Conservation (phyloP, 192 early-diverging fungal genomes). For the Backusella tuberculispora region DNA sequence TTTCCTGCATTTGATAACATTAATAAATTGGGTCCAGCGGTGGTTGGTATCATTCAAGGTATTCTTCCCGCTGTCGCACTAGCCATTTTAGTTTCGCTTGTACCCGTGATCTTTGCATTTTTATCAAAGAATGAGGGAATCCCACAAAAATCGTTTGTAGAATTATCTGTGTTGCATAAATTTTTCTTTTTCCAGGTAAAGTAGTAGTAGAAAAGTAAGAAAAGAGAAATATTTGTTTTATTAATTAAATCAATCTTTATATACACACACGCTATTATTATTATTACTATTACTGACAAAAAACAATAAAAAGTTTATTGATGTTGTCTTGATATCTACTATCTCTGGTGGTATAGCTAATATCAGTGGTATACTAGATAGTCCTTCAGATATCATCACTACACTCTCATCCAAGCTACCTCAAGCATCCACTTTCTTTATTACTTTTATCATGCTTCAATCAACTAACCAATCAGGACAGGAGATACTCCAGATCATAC, state of each 20-base stretch:
- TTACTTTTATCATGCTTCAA: conserved; percentile 82
- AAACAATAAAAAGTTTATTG: conserved; percentile 58
- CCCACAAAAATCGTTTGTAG: conserved; percentile 58
- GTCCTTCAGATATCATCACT: conserved; percentile 48
- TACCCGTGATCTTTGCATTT: conserved; percentile 68
- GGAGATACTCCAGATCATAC: conserved; percentile 70
- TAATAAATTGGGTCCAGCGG: conserved; percentile 38
- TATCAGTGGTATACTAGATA: conserved; percentile 48
- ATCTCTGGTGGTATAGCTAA: conserved; percentile 59
- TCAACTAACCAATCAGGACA: conserved; percentile 64
- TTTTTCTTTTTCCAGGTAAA: conserved; percentile 70
- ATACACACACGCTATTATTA: background rate
- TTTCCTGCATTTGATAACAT: conserved; percentile 54
- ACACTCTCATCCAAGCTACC: conserved; percentile 71
- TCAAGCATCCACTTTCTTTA: conserved; percentile 76
- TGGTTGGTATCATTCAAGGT: conserved; percentile 68
- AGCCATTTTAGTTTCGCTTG: conserved; percentile 66
- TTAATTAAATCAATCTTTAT: background rate
- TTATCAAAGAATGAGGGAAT: conserved; percentile 66
- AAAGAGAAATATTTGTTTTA: background rate
- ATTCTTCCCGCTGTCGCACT: conserved; percentile 74
- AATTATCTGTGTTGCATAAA: conserved; percentile 65
- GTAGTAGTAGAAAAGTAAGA: background rate
- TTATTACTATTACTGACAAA: no score
- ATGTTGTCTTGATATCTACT: conserved; percentile 80